Base-by-base conservation (phyloP, 371 early-diverging fungal genomes). In the Zancudomyces culisetae region DNA sequence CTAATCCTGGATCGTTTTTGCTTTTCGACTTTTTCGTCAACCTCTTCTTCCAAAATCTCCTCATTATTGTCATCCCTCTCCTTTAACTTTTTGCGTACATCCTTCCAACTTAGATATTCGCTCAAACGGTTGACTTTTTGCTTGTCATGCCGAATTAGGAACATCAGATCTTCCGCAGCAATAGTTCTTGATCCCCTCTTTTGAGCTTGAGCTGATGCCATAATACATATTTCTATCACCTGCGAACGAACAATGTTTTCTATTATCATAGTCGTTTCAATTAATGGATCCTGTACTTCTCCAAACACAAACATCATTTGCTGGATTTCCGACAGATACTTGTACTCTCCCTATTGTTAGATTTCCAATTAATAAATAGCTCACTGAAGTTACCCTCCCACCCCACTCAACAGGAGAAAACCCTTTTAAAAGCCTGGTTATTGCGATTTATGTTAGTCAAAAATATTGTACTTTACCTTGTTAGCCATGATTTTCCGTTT, bases 251-350 rank as follows among this genome's bases (percentile, higher is more conserved):
- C 87, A 61, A 95, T 90, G 54, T 95, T 91, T 64, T 94, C 94
- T 2, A 90, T 83, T 3, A 91, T 71, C 62, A 76, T 68, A 8
- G 85, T 83, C 0, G 90, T 87, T 51, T 89, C 94, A 3, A 76
- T 77, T 41, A 85, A 69, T 24, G 94, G 88, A 66, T 91, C 90
- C 2, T 79, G 66, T 27, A 91, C 85, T 59, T 96, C 95, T 27
- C 95, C 97, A 74, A 87, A 90, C 28, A 92, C 93, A 72, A 85
- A 96, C 94, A 96, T 94, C 96, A 95, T 95, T 76, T 92, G 88
- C 60, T 81, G 81, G 59, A 90, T 90, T 62, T 90, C 90, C 27
- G 72, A 74, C 13, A 65, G 62, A 62, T 81, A 81, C 27, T 56
- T 57, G 56, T 68, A 68, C 45, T 45, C n/a, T n/a, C n/a, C n/a